A percentile compares a stretch with the other conserved stretches of the same genome.
phyloP scores from a whole-genome alignment of 345 rosid genomes.

The Excoecaria agallocha region DNA sequence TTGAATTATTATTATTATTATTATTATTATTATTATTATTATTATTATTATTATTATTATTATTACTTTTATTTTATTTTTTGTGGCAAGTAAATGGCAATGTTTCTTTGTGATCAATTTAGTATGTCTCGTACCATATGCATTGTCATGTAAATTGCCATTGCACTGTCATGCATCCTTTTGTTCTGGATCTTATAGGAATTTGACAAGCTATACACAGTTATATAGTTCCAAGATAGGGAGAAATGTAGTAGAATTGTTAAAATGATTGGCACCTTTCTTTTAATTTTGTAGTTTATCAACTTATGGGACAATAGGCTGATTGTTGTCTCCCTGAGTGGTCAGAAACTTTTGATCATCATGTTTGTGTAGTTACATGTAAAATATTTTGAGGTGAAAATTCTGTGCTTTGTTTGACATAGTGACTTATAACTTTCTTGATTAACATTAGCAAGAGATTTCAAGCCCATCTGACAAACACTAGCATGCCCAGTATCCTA shows the following conservation, averaged over 20 bases:
- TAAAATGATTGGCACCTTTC: neutral
- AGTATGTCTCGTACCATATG: neutral
- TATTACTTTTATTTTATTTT: conserved; percentile 3
- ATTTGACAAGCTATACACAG: neutral
- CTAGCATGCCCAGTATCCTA: neutral
- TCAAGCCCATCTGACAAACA: neutral
- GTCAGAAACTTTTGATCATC: neutral
- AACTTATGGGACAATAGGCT: neutral
- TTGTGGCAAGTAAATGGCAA: neutral
- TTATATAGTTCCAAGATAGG: neutral
- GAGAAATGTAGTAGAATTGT: neutral
- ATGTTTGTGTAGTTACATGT: neutral
- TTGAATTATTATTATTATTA: too few relatives aligned
- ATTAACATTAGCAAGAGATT: neutral
- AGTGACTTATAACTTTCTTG: neutral
- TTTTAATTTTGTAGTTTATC: neutral
- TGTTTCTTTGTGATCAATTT: neutral
- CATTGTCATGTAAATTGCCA: neutral
- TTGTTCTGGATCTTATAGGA: neutral
- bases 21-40: too few relatives aligned
- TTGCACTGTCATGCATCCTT: neutral
- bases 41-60: too few relatives aligned
- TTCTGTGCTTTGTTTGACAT: neutral
- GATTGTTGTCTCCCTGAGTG: neutral
- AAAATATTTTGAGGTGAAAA: neutral